Percentiles rank a stretch among this genome's conserved stretches.
These are phyloP conservation scores for Paraphaeosphaeria minitans DNA, from an alignment of 2,329 filamentous ascomycete genomes.

Conservation along the genomic window DNA sequence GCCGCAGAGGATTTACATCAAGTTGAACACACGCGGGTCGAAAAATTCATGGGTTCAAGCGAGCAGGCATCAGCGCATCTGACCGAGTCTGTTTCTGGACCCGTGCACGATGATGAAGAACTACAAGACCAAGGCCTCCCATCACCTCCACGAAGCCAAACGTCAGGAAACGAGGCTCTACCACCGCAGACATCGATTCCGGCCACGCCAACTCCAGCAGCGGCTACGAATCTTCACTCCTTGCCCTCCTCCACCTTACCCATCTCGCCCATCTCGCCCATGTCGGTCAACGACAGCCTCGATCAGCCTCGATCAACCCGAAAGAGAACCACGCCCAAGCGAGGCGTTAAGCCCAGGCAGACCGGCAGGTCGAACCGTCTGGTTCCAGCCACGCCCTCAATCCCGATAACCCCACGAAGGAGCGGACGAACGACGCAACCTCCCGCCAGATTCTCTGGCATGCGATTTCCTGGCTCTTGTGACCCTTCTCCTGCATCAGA, in stretches of 20 bases:
- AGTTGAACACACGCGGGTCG: not conserved
- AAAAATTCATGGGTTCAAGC: not conserved
- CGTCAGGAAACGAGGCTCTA: not conserved
- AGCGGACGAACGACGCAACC: not conserved
- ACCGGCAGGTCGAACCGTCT: not conserved
- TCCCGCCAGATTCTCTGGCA: not conserved
- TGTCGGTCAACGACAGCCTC: not conserved
- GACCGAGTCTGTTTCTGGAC: not conserved
- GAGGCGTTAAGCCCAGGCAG: not conserved
- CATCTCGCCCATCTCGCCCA: too few species aligned
- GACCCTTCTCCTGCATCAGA: not conserved
- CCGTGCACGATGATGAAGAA: not conserved
- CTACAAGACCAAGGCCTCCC: not conserved
- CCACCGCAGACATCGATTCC: not conserved
- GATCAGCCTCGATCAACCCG: not conserved
- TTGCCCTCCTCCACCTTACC: not conserved
- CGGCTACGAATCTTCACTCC: not conserved
- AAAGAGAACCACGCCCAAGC: not conserved
- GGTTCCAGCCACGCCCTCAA: not conserved
- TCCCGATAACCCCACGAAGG: not conserved
- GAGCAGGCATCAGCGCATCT: not conserved
- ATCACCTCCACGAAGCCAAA: not conserved
- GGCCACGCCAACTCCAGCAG: not conserved
- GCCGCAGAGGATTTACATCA: not conserved
- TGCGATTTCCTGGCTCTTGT: not conserved